phyloP scores from a whole-genome alignment of 176 grass and related monocot genomes.

The Hordeum marinum region DNA sequence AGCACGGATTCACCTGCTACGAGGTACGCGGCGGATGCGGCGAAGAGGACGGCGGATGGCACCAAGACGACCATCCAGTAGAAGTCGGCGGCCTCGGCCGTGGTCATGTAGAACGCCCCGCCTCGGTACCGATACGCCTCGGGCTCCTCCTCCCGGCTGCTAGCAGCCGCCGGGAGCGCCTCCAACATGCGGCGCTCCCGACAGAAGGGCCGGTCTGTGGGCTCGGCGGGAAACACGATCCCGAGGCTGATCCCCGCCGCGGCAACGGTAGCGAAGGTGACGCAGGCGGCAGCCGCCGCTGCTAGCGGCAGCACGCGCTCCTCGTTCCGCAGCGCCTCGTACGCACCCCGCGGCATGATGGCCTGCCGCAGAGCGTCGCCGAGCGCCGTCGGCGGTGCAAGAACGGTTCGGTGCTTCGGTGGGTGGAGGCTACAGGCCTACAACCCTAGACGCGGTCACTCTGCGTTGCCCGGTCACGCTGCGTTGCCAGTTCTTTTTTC shows the following conservation, averaged over 20 bases:
- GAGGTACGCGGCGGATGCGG: slow-evolving; percentile 60
- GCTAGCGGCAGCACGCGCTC: slow-evolving; percentile 54
- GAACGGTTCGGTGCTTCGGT: not conserved
- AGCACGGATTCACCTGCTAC: slow-evolving; percentile 44
- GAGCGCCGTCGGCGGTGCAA: slow-evolving; percentile 36
- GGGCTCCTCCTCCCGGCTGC: slow-evolving; percentile 62
- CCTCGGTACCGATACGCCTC: slow-evolving; percentile 73
- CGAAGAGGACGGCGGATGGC: slow-evolving; percentile 59
- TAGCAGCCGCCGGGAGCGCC: slow-evolving; percentile 60
- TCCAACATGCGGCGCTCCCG: slow-evolving; percentile 64
- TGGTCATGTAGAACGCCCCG: slow-evolving; percentile 85
- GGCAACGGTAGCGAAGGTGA: slow-evolving; percentile 33
- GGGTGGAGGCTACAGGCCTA: slow-evolving; percentile 26
- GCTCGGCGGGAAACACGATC: slow-evolving; percentile 79
- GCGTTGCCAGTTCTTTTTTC: too few relatives aligned
- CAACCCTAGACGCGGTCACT: slow-evolving; percentile 34
- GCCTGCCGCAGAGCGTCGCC: slow-evolving; percentile 81
- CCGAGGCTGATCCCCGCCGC: slow-evolving; percentile 58
- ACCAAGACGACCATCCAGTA: slow-evolving; percentile 97
- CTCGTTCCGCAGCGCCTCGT: slow-evolving; percentile 63
- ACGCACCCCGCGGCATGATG: slow-evolving; percentile 69
- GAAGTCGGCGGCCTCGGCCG: slow-evolving; percentile 87
- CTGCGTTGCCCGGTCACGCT: not conserved
- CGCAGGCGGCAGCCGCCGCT: slow-evolving; percentile 25
- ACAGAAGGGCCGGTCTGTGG: slow-evolving; percentile 78